Base-by-base conservation (phyloP, 139 green algal genomes). In the Asterochloris erici region DNA sequence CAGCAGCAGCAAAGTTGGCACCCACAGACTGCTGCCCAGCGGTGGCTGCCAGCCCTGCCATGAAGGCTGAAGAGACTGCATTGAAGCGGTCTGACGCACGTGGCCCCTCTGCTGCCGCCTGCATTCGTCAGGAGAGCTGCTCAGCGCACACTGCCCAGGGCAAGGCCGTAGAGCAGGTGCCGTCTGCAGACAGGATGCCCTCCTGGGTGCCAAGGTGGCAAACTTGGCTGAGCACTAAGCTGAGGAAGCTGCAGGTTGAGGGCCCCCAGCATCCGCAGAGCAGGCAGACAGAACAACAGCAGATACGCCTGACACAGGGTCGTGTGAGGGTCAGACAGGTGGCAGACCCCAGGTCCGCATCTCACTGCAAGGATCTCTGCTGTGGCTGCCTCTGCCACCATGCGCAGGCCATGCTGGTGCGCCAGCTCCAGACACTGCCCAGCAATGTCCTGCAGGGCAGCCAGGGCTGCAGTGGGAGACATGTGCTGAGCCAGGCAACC, bases 21-120 rank as follows among this genome's bases (percentile, higher is more conserved):
- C 81, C 86, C 24, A 96, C 63, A 69, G 91, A 92, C 23, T 71
- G 61, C 14, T 23, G 82, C 85, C 74, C 68, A 83, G 83, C 54
- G 82, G 64, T 28, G 66, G 84, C 91, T 14, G 92, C 85, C 77
- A 96, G 66, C 19, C 88, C 94, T 68, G 90, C 79, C 63, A 97
- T 84, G 64, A 91, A 90, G 6, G 90, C 90, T 0, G 93, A 91
- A 0, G 88, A 89, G 21, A 96, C 90, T 11, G 89, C 89, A 0
- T 91, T 86, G 88, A 97, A 97, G 74, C 90, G 83, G 68, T 94
- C 91, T 6, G 88, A 91, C 9, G 93, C 94, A 1, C 92, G 87
- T 0, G 94, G 94, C 0, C 94, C 94, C 78, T 94, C 86, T 21
- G 88, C 89, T 21, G 83, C 91, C 9, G 94, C 92, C 64, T 91